phyloP scores from a whole-genome alignment of 306 rosid species.

The Canavalia ensiformis region DNA sequence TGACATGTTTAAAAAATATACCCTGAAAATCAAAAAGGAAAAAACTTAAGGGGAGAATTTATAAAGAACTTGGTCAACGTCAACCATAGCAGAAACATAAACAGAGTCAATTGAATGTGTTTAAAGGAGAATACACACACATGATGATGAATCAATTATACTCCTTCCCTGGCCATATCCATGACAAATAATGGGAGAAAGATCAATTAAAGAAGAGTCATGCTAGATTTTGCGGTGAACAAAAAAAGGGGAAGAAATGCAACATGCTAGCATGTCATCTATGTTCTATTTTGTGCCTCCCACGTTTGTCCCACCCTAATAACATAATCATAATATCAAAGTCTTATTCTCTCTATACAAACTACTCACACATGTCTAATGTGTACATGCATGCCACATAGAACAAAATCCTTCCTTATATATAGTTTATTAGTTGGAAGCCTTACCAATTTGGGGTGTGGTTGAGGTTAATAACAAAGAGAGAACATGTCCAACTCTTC shows the following conservation, averaged over 20 bases:
- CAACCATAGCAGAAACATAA: slow-evolving; percentile 5
- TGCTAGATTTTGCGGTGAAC: slow-evolving; percentile 23
- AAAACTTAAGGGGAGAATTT: neutral
- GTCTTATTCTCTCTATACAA: slow-evolving; percentile 33
- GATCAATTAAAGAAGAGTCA: neutral
- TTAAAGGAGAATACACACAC: neutral
- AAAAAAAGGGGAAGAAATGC: neutral
- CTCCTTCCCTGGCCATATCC: neutral
- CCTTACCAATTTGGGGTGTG: slow-evolving; percentile 1
- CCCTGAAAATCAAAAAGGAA: neutral
- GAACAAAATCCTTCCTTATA: slow-evolving; percentile 1
- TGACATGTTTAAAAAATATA: neutral
- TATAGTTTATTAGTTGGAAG: neutral
- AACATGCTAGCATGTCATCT: slow-evolving; percentile 55
- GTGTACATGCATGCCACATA: neutral
- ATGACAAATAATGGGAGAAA: neutral
- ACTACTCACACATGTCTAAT: neutral
- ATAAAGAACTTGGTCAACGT: neutral
- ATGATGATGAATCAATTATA: neutral
- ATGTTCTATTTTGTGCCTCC: slow-evolving; percentile 46
- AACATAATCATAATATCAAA: slow-evolving; percentile 46
- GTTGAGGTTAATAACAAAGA: neutral
- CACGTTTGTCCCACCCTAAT: slow-evolving; percentile 47
- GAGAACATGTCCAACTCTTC: slow-evolving; percentile 43
- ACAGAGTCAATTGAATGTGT: neutral